A percentile compares a stretch with the other conserved stretches of the same genome.
These are phyloP conservation scores for Ogataea dorogensis DNA, from an alignment of 805 yeast species.

Conservation along the genomic window DNA sequence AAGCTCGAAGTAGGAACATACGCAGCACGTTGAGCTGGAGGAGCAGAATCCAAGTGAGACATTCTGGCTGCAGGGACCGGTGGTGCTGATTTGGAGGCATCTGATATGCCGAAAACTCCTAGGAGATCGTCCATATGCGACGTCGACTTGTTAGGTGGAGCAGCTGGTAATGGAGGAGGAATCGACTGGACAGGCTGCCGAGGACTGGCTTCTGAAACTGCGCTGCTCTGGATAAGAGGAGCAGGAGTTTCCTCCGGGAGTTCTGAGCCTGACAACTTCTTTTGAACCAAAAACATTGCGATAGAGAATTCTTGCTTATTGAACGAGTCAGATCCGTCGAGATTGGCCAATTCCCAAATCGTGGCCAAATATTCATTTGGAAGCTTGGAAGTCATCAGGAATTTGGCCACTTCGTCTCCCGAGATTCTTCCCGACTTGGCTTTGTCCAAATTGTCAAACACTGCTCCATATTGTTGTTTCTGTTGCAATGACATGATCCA, in stretches of 20 bases:
- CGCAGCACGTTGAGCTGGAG: constrained; percentile 35
- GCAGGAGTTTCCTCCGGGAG: constrained; percentile 80
- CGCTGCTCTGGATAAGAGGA: constrained; percentile 40
- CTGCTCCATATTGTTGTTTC: constrained; percentile 71
- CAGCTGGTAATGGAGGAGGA: constrained; percentile 15
- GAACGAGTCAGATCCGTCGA: constrained; percentile 81
- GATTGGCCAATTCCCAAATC: constrained; percentile 93
- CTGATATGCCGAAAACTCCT: constrained; percentile 47
- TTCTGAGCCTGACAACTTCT: constrained; percentile 68
- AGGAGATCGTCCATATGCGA: constrained; percentile 65
- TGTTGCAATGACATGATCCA: constrained; percentile 73
- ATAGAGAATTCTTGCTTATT: constrained; percentile 82
- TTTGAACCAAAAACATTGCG: constrained; percentile 91
- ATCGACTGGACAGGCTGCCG: constrained; percentile 7
- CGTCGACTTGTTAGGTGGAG: constrained; percentile 19
- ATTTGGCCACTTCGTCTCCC: constrained; percentile 82
- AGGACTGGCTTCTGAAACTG: constrained; percentile 29
- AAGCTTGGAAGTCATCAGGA: constrained; percentile 83
- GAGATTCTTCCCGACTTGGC: constrained; percentile 57
- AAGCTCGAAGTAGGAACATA: constrained; percentile 84
- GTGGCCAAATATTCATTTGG: constrained; percentile 81
- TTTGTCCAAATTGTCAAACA: constrained; percentile 78
- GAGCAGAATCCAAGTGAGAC: constrained; percentile 8
- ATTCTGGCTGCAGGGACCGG: constrained; percentile 36
- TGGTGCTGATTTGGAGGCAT: constrained; percentile 26